Evolutionary conservation across 176 grass and related monocot species (phyloP), one percentile per base, ranked within the genome.

Genomic region (Dactylis glomerata): DNA sequence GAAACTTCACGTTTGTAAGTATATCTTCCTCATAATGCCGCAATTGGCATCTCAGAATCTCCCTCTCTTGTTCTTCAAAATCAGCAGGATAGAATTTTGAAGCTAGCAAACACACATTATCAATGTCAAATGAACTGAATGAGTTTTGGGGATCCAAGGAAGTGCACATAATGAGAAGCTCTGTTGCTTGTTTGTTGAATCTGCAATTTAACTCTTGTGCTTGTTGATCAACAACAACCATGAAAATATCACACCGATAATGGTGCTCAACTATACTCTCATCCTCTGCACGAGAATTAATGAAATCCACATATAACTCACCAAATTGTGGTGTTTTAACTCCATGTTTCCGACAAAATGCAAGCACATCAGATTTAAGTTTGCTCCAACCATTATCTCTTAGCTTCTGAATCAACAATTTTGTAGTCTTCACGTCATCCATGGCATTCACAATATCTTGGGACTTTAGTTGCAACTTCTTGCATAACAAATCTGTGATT

Each of bases 361-460:
- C 10, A 30, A 27, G 7, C 24, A 34, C 44, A 7, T 47, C 41
- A 6, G 3, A 6, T 7, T 27, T 19, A 31, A 74, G 42, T 0
- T 3, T 50, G 4, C 3, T 76, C 74, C 31, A 76, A 33, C 74
- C 74, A 37, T 56, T 1, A 15, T 76, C 47, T 32, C 47, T 50
- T 76, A 76, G 1, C 0, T 62, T 7, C 0, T 62, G 37, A 40
- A 40, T 73, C 22, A 83, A 73, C 7, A 1, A 1, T n/a, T 74
- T 83, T 10, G 65, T 83, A 3, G 67, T 83, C 7, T 52, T 15
- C 28, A 84, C 23, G 6, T 57, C 47, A 34, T 51, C 10, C 31
- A 64, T 75, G 19, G 47, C 68, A 75, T 75, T 71, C 11, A 84
- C 20, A 49, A 84, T 84, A 10, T 76, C 82, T 1, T 44, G 26